Evolutionary conservation across 139 green algal genomes (phyloP).

Genomic region (Chlorella vulgaris): DNA sequence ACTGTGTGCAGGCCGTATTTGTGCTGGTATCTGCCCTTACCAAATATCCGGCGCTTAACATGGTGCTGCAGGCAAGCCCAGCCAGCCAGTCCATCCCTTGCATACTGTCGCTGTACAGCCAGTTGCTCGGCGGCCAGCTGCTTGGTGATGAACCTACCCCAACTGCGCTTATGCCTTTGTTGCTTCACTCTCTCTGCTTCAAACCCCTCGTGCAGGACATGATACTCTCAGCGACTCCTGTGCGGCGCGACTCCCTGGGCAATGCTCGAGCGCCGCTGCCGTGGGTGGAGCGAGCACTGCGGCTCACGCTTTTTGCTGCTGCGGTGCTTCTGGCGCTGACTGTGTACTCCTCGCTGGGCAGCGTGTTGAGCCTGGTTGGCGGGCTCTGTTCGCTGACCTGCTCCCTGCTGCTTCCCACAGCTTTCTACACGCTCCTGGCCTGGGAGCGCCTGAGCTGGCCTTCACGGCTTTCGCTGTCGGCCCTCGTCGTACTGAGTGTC

Average conservation of each 20-base stretch:
- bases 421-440: slow-evolving; percentile 47
- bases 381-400: slow-evolving; percentile 50
- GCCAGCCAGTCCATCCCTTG: neutral
- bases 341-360: neutral
- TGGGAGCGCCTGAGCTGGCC: slow-evolving; percentile 23
- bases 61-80: slow-evolving; percentile 53
- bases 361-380: slow-evolving; percentile 40
- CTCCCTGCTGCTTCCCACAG: slow-evolving; percentile 54
- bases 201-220: neutral
- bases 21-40: slow-evolving; percentile 50
- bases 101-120: neutral
- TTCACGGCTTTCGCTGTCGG: neutral
- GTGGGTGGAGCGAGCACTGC: neutral
- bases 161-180: neutral
- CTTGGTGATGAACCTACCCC: neutral
- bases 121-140: neutral
- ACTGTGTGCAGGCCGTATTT: slow-evolving; percentile 4
- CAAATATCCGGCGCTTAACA: slow-evolving; percentile 47
- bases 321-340: neutral
- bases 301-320: neutral
- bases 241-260: neutral
- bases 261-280: neutral
- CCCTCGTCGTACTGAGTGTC: slow-evolving; percentile 26
- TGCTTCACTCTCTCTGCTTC: neutral
- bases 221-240: neutral